Evolutionary conservation across 2,329 filamentous ascomycete species (phyloP), one percentile per base, ranked within the genome.

Genomic region (Juglanconis oblonga): DNA sequence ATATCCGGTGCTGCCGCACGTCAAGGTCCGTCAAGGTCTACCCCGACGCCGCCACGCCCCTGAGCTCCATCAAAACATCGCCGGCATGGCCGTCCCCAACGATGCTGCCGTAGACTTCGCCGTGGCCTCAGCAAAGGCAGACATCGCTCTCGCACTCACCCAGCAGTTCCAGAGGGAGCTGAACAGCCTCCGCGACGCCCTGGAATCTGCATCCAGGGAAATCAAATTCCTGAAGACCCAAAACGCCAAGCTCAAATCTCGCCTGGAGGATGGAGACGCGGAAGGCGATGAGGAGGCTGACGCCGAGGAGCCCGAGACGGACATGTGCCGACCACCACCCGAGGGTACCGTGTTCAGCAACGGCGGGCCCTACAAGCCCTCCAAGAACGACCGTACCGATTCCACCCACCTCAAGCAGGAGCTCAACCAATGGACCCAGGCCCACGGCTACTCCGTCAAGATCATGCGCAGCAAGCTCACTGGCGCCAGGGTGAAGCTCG

Each of bases 401-500:
- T 2, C 42, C 11, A 54, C 17, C 6, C 48, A 47, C 1, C 57
- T 62, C 33, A 62, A 59, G 57, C 33, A 45, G 52, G 52, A 59
- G 56, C 42, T 62, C 42, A 62, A 62, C 57, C 52, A 36, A 42
- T 62, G 60, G 60, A 62, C 60, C 33, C 60, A 62, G 52, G 52
- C 60, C 52, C 60, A 45, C 9, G 60, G 60, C 17, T 62, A 62
- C 52, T 56, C 50, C 42, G 60, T 56, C 48, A 62, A 62, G 36
- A 62, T 62, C 42, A 48, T 56, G 52, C 60, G 57, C 38, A 59
- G 48, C 52, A 62, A 59, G 57, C 49, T 52, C 17, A 52, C 56
- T 10, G 60, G 60, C 29, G 54, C 60, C 11, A 51, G 58, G 52
- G 31, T 52, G 4, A 74, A 59, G 56, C 57, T 62, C 33, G 42